Evolutionary conservation across 108 stramenopile genomes (phyloP).

Genomic region (Seminavis robusta): DNA sequence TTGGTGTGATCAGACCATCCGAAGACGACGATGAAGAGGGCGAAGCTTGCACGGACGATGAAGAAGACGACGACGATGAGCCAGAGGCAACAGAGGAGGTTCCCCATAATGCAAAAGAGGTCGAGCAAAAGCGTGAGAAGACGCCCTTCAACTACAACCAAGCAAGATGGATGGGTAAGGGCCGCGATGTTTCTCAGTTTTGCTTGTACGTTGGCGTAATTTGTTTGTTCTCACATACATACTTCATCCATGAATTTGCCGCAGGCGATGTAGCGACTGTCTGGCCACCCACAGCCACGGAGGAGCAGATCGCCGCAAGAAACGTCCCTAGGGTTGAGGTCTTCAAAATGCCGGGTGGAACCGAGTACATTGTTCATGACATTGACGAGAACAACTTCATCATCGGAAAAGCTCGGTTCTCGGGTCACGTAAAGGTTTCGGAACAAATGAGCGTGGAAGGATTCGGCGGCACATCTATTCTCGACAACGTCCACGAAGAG

Average conservation of each 20-base stretch:
- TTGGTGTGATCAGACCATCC: conserved; percentile 63
- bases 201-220: background rate
- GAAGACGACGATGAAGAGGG: conserved; percentile 9
- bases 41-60: conserved; percentile 12
- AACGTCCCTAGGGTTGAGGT: conserved; percentile 65
- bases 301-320: conserved; percentile 58
- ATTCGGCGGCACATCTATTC: conserved; percentile 23
- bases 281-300: conserved; percentile 59
- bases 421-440: conserved; percentile 55
- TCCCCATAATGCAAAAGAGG: background rate
- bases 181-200: background rate
- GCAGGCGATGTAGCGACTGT: conserved; percentile 76
- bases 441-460: conserved; percentile 74
- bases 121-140: conserved; percentile 4
- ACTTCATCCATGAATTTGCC: background rate
- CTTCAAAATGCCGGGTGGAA: conserved; percentile 86
- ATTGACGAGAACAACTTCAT: conserved; percentile 65
- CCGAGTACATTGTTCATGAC: conserved; percentile 83
- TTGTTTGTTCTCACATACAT: background rate
- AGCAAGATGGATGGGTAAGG: conserved; percentile 52
- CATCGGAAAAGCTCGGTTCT: conserved; percentile 57
- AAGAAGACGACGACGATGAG: conserved; percentile 19
- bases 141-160: conserved; percentile 34
- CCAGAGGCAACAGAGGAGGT: background rate
- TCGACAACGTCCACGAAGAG: conserved; percentile 23